phyloP scores from a whole-genome alignment of 1,284 basidiomycete genomes.

The Apiotrichum siamense region DNA sequence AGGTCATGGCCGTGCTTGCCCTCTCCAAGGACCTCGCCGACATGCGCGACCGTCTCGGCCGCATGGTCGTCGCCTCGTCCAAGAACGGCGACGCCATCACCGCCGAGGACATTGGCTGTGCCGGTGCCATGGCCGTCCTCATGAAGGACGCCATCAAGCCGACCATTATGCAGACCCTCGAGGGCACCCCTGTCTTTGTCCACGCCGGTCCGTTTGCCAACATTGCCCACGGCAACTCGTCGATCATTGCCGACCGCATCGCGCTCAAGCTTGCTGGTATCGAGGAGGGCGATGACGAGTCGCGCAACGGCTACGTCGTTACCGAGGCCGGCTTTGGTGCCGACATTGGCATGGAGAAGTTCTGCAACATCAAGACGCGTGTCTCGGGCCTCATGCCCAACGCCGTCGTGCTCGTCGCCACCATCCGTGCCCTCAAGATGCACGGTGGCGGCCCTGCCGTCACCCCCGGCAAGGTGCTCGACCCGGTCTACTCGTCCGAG shows the following conservation, averaged over 20 bases:
- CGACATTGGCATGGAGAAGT: constrained; percentile 99
- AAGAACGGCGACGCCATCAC: constrained; percentile 88
- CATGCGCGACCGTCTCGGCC: constrained; percentile 66
- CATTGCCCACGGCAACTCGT: constrained; percentile 98
- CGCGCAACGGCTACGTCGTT: constrained; percentile 86
- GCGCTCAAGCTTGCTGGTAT: constrained; percentile 94
- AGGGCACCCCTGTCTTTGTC: constrained; percentile 98
- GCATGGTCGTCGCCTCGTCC: constrained; percentile 95
- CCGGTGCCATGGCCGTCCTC: constrained; percentile 91
- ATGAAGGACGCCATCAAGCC: constrained; percentile 99
- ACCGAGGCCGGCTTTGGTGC: constrained; percentile 99
- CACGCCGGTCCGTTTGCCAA: constrained; percentile 99
- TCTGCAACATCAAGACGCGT: constrained; percentile 99
- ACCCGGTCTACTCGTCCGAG: constrained; percentile 90
- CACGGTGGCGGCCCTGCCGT: constrained; percentile 98
- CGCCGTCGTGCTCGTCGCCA: constrained; percentile 92
- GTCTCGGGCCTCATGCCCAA: constrained; percentile 88
- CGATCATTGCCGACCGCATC: constrained; percentile 91
- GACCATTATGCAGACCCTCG: constrained; percentile 96
- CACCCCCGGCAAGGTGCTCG: constrained; percentile 88
- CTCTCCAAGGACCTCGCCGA: constrained; percentile 81
- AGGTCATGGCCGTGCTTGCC: constrained; percentile 97
- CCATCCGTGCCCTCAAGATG: constrained; percentile 97
- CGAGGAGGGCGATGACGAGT: constrained; percentile 79
- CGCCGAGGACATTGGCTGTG: constrained; percentile 93